Evolutionary conservation across 306 rosid species (phyloP), one percentile per base, ranked within the genome.

Genomic region (Gastrolobium bilobum): DNA sequence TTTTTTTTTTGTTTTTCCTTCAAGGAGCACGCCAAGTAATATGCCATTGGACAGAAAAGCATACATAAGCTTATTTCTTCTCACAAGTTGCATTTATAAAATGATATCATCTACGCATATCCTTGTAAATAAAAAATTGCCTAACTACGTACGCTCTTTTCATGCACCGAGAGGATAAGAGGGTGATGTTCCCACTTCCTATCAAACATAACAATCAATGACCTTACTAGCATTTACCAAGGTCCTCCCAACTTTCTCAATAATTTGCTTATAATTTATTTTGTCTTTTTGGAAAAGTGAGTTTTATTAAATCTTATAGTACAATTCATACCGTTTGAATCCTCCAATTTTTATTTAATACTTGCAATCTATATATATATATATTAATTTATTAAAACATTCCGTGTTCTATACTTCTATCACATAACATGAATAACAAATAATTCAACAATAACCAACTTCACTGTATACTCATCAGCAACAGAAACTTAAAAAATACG

Each of bases 401-500:
- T 53, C 26, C 31, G 30, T 34, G 31, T 82, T 63, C 62, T 20
- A 20, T 20, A 20, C 26, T 20, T 1, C 26, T 34, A 8, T 62
- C 50, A 50, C 73, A 75, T 47, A 51, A 68, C 37, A 67, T 38
- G 44, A 71, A 51, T 37, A 33, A 43, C 65, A 65, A 14, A 74
- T 64, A 63, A 82, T 30, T 54, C 37, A 54, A 77, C 63, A 53
- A 62, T 76, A 54, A 77, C 70, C 83, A 84, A 79, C 74, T 79
- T 79, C 68, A 78, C 86, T 77, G 86, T 81, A 74, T 68, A 83
- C 68, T 85, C 78, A 76, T 87, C 83, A 76, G 58, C 88, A 46
- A 44, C 83, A 68, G 56, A 84, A 61, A 62, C 73, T 10, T 42
- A 52, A 52, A 34, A 34, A 31, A 30, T 48, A 43, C 64, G 47